Conservation (phyloP, 2,329 filamentous ascomycete species). For the Cryphonectria japonica region DNA sequence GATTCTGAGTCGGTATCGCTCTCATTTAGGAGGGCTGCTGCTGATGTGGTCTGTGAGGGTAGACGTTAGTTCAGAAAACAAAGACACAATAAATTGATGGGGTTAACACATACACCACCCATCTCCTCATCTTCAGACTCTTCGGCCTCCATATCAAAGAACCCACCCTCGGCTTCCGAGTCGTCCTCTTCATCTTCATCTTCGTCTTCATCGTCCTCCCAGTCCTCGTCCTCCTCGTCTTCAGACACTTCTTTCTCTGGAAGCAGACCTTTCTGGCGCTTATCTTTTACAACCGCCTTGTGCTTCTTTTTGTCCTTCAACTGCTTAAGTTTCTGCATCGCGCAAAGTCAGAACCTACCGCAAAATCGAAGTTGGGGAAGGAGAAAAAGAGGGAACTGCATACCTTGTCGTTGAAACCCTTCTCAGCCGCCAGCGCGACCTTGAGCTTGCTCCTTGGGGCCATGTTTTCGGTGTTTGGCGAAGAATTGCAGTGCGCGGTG, state of each 20-base stretch:
- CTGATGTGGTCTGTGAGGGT: slow-evolving; percentile 51
- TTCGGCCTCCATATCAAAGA: slow-evolving; percentile 30
- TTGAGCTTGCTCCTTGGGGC: slow-evolving; percentile 50
- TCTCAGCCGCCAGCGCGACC: slow-evolving; percentile 58
- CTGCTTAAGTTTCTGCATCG: slow-evolving; percentile 44
- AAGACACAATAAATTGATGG: not conserved
- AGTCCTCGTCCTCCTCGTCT: slow-evolving; percentile 35
- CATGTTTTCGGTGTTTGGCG: slow-evolving; percentile 19
- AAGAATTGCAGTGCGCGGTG: not conserved
- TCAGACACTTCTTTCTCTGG: slow-evolving; percentile 37
- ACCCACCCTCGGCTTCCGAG: slow-evolving; percentile 24
- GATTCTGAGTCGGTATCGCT: slow-evolving; percentile 66
- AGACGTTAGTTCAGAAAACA: slow-evolving; percentile 21
- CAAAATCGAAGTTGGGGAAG: not conserved
- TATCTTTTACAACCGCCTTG: slow-evolving; percentile 45
- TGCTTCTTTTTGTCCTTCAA: slow-evolving; percentile 53
- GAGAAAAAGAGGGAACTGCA: not conserved
- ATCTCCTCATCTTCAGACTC: slow-evolving; percentile 33
- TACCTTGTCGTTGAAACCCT: slow-evolving; percentile 50
- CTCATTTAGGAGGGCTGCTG: slow-evolving; percentile 57
- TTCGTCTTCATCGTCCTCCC: slow-evolving; percentile 38
- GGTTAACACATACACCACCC: slow-evolving; percentile 6
- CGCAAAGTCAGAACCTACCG: not conserved
- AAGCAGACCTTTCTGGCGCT: slow-evolving; percentile 41
- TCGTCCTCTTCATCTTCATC: slow-evolving; percentile 37